Evolutionary conservation across 2,329 filamentous ascomycete species (phyloP).

Genomic region (Trichophyton equinum): DNA sequence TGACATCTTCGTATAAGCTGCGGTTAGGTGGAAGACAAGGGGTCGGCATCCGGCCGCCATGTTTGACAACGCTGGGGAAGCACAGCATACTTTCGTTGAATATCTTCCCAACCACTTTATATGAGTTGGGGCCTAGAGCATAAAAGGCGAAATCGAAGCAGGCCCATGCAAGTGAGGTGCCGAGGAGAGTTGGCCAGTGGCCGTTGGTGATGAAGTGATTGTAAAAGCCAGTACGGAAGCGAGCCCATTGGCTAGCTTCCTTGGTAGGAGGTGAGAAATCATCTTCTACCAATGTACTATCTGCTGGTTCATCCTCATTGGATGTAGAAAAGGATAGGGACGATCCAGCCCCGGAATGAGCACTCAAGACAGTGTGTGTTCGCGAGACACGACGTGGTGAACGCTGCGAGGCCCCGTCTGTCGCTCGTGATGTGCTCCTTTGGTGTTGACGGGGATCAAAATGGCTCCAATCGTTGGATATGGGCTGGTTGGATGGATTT

Average conservation of each 20-base stretch:
- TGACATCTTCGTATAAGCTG: conserved; percentile 10
- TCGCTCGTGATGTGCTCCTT: neutral
- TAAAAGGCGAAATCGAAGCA: conserved; percentile 16
- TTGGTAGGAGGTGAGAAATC: neutral
- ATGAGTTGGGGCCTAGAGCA: conserved; percentile 13
- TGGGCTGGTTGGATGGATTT: neutral
- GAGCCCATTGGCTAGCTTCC: conserved; percentile 6
- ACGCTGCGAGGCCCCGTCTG: neutral
- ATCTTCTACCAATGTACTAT: neutral
- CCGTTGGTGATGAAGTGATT: conserved; percentile 13
- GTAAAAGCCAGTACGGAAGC: conserved; percentile 9
- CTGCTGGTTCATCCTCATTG: neutral
- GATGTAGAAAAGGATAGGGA: neutral
- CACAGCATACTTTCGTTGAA: conserved; percentile 10
- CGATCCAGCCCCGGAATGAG: neutral
- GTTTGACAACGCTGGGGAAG: neutral
- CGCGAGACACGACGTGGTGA: neutral
- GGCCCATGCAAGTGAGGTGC: conserved; percentile 13
- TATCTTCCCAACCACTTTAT: conserved; percentile 11
- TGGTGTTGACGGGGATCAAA: neutral
- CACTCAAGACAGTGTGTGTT: neutral
- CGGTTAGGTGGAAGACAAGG: neutral
- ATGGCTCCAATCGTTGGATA: neutral
- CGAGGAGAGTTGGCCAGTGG: conserved; percentile 12
- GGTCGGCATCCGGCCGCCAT: neutral